Conservation (phyloP, 371 early-diverging fungal genomes). For the Mucor ambiguus region DNA sequence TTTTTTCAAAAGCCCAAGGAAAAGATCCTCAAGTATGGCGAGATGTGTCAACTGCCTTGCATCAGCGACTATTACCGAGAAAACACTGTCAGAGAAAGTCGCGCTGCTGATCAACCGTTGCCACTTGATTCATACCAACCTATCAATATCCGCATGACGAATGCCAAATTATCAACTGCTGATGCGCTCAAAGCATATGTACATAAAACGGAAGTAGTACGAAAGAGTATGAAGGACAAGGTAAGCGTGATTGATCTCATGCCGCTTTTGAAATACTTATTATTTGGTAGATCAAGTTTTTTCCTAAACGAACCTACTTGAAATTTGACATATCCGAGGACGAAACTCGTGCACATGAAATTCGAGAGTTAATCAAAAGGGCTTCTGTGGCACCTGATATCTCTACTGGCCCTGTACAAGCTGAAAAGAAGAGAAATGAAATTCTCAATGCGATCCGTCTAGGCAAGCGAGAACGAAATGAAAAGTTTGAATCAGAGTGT, state of each 20-base stretch:
- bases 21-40: constrained; percentile 34
- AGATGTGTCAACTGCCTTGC: not conserved
- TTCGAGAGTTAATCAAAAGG: constrained; percentile 32
- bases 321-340: constrained; percentile 25
- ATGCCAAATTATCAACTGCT: constrained; percentile 17
- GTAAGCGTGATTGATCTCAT: constrained; percentile 3
- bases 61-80: not conserved
- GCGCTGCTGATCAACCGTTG: not conserved
- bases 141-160: constrained; percentile 30
- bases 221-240: constrained; percentile 31
- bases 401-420: constrained; percentile 37
- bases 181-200: constrained; percentile 21
- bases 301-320: constrained; percentile 26
- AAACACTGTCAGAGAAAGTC: not conserved
- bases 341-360: constrained; percentile 10
- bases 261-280: not conserved
- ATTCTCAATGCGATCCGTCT: constrained; percentile 38
- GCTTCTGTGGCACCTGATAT: constrained; percentile 41
- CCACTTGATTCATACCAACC: constrained; percentile 23
- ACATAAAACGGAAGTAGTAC: constrained; percentile 20
- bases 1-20: constrained; percentile 30
- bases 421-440: constrained; percentile 53
- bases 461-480: constrained; percentile 41
- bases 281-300: constrained; percentile 15
- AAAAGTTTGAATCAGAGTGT: constrained; percentile 37